Conservation (phyloP, 495 filamentous ascomycete genomes). For the Aspergillus steynii region DNA sequence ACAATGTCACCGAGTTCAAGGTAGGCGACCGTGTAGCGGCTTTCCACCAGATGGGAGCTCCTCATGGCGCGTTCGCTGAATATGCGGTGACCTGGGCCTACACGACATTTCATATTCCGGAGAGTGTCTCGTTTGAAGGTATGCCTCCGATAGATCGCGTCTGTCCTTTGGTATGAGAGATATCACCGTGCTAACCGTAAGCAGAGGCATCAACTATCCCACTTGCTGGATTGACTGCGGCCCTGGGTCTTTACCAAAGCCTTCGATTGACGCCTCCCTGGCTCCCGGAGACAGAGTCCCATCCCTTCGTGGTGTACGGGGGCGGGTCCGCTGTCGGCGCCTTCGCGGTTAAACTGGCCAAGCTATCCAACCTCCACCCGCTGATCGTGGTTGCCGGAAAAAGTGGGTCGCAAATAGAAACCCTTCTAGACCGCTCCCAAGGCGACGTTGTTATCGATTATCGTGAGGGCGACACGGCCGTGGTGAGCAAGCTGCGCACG, state of each 20-base stretch:
- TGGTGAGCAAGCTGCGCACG: background rate
- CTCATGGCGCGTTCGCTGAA: conserved; percentile 66
- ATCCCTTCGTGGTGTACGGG: conserved; percentile 64
- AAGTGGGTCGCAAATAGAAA: conserved; percentile 55
- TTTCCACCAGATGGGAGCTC: conserved; percentile 62
- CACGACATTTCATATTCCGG: conserved; percentile 69
- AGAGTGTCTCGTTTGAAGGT: conserved; percentile 67
- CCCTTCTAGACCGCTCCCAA: conserved; percentile 59
- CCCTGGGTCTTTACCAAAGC: conserved; percentile 58
- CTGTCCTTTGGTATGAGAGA: too few relatives aligned
- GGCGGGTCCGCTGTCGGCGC: conserved; percentile 66
- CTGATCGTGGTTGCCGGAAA: conserved; percentile 69
- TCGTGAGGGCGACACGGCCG: conserved; percentile 33
- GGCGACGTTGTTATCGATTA: conserved; percentile 76
- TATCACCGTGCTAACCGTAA: background rate
- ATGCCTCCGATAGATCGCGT: conserved; percentile 2
- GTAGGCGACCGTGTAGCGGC: conserved; percentile 69
- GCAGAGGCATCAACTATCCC: conserved; percentile 68
- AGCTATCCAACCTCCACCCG: conserved; percentile 69
- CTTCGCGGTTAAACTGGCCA: conserved; percentile 67
- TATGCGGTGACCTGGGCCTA: conserved; percentile 66
- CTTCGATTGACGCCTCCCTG: conserved; percentile 67
- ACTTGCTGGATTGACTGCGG: conserved; percentile 73
- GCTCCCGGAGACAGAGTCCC: conserved; percentile 38
- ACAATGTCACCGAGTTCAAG: conserved; percentile 60